phyloP scores from a whole-genome alignment of 139 green algal species.

The Coelastrella sp. region DNA sequence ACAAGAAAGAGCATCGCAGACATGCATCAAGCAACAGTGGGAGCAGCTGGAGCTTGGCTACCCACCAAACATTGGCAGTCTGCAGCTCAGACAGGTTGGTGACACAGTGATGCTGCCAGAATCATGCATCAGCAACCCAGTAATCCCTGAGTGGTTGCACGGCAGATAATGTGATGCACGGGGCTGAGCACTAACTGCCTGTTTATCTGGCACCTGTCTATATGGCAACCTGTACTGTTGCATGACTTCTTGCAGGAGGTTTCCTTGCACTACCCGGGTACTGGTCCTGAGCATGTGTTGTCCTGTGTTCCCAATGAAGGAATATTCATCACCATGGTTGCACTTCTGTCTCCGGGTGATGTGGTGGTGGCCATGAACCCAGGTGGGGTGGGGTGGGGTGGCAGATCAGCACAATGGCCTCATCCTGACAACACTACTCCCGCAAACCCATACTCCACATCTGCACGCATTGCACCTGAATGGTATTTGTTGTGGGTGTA shows the following conservation, averaged over 20 bases:
- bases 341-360: slow-evolving; percentile 60
- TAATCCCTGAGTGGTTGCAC: too few relatives aligned
- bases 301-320: slow-evolving; percentile 48
- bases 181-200: too few relatives aligned
- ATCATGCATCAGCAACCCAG: too few relatives aligned
- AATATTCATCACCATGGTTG: slow-evolving; percentile 64
- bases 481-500: too few relatives aligned
- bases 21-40: slow-evolving; percentile 27
- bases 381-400: background rate
- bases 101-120: too few relatives aligned
- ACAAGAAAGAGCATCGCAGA: slow-evolving; percentile 47
- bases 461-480: too few relatives aligned
- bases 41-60: slow-evolving; percentile 47
- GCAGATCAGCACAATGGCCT: background rate
- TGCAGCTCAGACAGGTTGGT: slow-evolving; percentile 30
- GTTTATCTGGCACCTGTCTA: too few relatives aligned
- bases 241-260: slow-evolving; percentile 21
- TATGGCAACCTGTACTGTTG: too few relatives aligned
- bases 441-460: too few relatives aligned
- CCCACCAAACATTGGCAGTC: slow-evolving; percentile 40
- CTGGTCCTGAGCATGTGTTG: slow-evolving; percentile 38
- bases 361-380: slow-evolving; percentile 49
- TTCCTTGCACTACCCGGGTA: slow-evolving; percentile 12
- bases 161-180: too few relatives aligned
- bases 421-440: too few relatives aligned